Conservation (phyloP, 1,284 basidiomycete species). For the Bjerkandera adusta region DNA sequence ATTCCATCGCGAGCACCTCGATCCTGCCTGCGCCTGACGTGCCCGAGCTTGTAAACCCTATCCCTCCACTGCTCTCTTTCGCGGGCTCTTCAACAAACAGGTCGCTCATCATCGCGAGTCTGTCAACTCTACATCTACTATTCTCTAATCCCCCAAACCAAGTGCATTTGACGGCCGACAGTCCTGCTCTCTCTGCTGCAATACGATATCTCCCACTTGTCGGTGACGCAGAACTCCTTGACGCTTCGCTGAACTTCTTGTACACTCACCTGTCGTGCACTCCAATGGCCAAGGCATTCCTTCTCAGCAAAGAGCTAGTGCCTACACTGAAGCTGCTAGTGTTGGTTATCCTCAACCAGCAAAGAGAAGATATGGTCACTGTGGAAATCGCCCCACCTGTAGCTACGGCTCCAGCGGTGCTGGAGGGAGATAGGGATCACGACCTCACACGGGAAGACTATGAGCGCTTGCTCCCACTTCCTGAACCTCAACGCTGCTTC, state of each 20-base stretch:
- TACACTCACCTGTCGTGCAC: constrained; percentile 75
- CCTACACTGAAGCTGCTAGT: constrained; percentile 65
- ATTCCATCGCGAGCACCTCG: constrained; percentile 28
- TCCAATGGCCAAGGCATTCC: constrained; percentile 73
- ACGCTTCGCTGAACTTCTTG: constrained; percentile 71
- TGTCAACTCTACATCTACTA: constrained; percentile 57
- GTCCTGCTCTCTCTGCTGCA: constrained; percentile 56
- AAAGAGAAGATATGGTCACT: constrained; percentile 63
- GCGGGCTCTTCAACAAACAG: constrained; percentile 62
- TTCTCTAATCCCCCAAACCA: constrained; percentile 62
- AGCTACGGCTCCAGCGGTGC: constrained; percentile 51
- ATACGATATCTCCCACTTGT: constrained; percentile 76
- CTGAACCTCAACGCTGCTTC: constrained; percentile 74
- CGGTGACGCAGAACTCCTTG: constrained; percentile 63
- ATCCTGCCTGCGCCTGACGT: constrained; percentile 28
- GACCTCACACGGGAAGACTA: constrained; percentile 69
- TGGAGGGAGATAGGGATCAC: constrained; percentile 47
- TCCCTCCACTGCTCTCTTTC: constrained; percentile 38
- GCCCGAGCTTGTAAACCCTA: constrained; percentile 27
- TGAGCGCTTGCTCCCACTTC: constrained; percentile 49
- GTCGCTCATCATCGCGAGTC: constrained; percentile 63
- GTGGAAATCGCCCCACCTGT: constrained; percentile 58
- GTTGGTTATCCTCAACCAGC: constrained; percentile 62
- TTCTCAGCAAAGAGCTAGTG: constrained; percentile 67
- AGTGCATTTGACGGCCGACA: constrained; percentile 48